Evolutionary conservation across 129 eudicot genomes (phyloP), one percentile per base, ranked within the genome.

Genomic region (Sambucus nigra): DNA sequence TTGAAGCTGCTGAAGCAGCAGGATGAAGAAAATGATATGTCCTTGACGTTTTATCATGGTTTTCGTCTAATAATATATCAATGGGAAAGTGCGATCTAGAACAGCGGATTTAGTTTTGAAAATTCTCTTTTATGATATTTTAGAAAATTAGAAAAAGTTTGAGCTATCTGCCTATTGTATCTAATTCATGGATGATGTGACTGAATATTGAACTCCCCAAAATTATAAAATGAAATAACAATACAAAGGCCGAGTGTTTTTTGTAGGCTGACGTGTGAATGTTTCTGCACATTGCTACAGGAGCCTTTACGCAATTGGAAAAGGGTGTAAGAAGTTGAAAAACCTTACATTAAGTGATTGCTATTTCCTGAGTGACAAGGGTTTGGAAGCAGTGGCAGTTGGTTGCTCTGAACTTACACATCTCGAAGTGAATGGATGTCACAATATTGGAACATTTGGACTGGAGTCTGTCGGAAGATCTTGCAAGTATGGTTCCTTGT

Each of bases 381-480:
- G 93, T 27, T 73, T 89, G 64, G 88, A 84, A 69, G 89, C 93
- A 51, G 78, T 89, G 56, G 94, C 97, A 65, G 78, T 65, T 57
- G 97, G 97, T 71, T 89, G 97, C 76, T 40, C 93, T 52, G 97
- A 81, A 59, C 95, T 89, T 75, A 71, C 77, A 57, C 88, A 79
- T 76, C 84, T 89, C 68, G 97, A 89, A 81, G 80, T 89, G 22
- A 89, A 84, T 71, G 97, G 97, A 41, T 89, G 97, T 75, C 97
- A 89, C 66, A 81, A 81, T 59, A 76, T 89, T 66, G 94, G 95
- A 64, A 69, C 95, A 32, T 68, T 55, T 65, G 97, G 97, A 52
- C 65, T 89, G 35, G 89, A 81, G 68, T 76, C 81, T 32, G 61
- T 89, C 27, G 97, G 95, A 59, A 84, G 68, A 72, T 78, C 83